Evolutionary conservation across 805 yeast species (phyloP).

Genomic region (Nakazawaea holstii): DNA sequence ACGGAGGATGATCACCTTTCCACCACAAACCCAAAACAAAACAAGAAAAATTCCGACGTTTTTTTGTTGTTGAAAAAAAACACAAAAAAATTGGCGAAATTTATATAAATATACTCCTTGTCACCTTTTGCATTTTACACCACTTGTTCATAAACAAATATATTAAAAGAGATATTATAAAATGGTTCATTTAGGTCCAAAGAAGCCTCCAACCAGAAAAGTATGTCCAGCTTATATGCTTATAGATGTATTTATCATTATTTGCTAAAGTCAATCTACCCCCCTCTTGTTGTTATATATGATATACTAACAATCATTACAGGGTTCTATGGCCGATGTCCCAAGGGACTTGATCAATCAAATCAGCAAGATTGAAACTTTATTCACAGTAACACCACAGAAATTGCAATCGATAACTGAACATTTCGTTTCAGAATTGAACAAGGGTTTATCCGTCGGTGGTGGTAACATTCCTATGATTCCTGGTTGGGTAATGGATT

Average conservation of each 20-base stretch:
- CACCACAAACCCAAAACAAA: no score
- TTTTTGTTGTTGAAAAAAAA: no score
- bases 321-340: conserved; percentile 61
- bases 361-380: conserved; percentile 49
- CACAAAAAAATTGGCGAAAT: no score
- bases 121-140: no score
- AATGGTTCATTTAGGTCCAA: conserved; percentile 85
- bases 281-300: no score
- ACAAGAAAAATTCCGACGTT: no score
- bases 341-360: conserved; percentile 58
- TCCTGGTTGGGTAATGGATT: conserved; percentile 94
- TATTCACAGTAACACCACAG: conserved; percentile 57
- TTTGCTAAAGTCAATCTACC: no score
- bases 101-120: no score
- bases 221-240: conserved; percentile 29
- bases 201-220: conserved; percentile 75
- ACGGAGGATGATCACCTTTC: no score
- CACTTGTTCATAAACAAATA: no score
- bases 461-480: conserved; percentile 96
- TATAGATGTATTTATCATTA: no score
- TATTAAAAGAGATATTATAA: conserved; percentile 13
- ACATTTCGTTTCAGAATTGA: conserved; percentile 75
- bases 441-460: conserved; percentile 67
- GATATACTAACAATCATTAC: neutral
- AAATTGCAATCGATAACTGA: conserved; percentile 61